Evolutionary conservation across 2,329 filamentous ascomycete species (phyloP).

Genomic region (Cordyceps fumosorosea): DNA sequence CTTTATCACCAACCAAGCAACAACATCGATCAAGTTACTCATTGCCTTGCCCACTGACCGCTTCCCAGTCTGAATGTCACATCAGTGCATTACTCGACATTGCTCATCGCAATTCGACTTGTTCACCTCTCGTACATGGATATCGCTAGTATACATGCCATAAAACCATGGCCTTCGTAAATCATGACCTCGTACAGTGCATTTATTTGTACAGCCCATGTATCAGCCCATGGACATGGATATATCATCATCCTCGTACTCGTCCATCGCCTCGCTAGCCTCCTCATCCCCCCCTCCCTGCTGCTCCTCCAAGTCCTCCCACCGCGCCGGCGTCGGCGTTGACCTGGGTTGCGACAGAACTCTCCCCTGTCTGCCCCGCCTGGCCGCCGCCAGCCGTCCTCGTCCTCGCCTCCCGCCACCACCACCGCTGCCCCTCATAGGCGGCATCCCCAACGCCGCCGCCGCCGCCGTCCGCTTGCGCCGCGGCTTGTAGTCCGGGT

Average conservation of each 20-base stretch:
- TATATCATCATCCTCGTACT: conserved; percentile 18
- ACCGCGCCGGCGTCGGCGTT: conserved; percentile 13
- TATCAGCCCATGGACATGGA: conserved; percentile 18
- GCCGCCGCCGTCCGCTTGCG: conserved; percentile 12
- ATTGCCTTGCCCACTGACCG: too few relatives aligned
- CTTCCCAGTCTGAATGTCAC: neutral
- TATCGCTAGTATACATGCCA: neutral
- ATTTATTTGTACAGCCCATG: neutral
- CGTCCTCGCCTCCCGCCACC: conserved; percentile 9
- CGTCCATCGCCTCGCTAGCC: conserved; percentile 13
- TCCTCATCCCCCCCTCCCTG: conserved; percentile 17
- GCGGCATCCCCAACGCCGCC: neutral
- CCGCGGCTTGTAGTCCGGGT: conserved; percentile 29
- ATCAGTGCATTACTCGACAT: neutral
- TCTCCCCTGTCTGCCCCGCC: neutral
- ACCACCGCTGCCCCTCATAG: neutral
- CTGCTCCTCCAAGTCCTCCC: conserved; percentile 13
- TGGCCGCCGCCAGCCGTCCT: neutral
- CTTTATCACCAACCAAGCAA: too few relatives aligned
- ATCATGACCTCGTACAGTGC: conserved; percentile 12
- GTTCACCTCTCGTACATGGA: neutral
- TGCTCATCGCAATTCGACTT: neutral
- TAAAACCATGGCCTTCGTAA: neutral
- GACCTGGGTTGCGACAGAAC: neutral
- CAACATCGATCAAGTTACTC: too few relatives aligned